These are phyloP conservation scores for Musa schizocarpa DNA, from an alignment of 176 grass and related monocot species.

Conservation along the genomic window DNA sequence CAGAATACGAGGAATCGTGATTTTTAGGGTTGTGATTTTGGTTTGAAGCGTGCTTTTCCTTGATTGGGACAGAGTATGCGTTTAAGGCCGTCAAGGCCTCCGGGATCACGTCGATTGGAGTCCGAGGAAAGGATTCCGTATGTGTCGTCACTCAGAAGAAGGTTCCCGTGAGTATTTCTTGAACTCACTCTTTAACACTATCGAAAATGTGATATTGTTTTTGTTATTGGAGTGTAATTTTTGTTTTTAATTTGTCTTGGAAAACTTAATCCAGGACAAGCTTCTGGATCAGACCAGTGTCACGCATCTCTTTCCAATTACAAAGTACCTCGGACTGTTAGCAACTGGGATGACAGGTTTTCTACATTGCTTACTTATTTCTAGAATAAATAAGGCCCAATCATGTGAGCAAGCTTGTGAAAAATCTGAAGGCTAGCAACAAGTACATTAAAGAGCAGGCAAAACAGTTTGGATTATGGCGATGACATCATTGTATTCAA, in stretches of 20 bases:
- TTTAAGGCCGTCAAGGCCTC: conserved; percentile 98
- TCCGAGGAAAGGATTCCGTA: conserved; percentile 77
- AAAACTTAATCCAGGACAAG: conserved; percentile 49
- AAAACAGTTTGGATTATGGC: too few relatives aligned
- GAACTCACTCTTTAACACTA: neutral
- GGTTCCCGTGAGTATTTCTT: conserved; percentile 68
- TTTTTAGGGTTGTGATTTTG: neutral
- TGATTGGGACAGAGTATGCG: conserved; percentile 64
- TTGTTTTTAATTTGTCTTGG: too few relatives aligned
- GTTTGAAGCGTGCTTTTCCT: neutral
- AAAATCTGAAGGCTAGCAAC: too few relatives aligned
- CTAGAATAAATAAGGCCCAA: neutral
- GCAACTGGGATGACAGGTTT: conserved; percentile 90
- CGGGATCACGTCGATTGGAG: conserved; percentile 93
- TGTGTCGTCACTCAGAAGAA: conserved; percentile 99
- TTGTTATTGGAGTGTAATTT: neutral
- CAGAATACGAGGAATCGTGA: neutral
- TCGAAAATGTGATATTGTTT: neutral
- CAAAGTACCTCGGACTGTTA: conserved; percentile 72
- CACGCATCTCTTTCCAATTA: conserved; percentile 76
- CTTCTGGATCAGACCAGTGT: conserved; percentile 87
- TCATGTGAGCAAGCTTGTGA: too few relatives aligned
- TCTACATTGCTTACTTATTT: neutral
- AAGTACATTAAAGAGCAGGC: too few relatives aligned
- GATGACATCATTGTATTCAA: too few relatives aligned